Base-by-base conservation (phyloP, 768 basidiomycete genomes). In the Ephemerocybe angulata region DNA sequence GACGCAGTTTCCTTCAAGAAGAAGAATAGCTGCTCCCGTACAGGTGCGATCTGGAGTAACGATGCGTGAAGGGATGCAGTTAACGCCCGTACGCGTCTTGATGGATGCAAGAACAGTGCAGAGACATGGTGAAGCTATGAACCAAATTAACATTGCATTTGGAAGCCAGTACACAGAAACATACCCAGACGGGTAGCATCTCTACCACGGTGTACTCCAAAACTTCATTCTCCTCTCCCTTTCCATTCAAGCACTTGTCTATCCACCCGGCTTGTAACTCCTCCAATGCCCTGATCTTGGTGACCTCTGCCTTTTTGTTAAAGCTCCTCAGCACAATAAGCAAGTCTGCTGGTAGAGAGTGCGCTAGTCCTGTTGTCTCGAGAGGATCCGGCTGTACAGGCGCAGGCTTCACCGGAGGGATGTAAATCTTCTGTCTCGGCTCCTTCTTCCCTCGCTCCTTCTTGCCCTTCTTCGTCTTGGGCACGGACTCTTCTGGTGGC, bases 151-250 rank as follows among this genome's bases (percentile, higher is more conserved):
- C 35, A 31, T n/a, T 29, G 24, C 15, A 13, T 38, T 35, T 17
- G 8, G 5, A 4, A 29, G 24, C 38, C 15, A 17, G 10, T 27
- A 22, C 3, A 13, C 4, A 21, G 51, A 37, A 38, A 78, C 91
- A 62, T 66, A 96, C 94, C 95, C 95, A 98, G 53, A 96, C 93
- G 3, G 93, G 93, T 29, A 95, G 62, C 76, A 86, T 88, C 53
- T 84, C 76, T 22, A 81, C 76, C 60, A 73, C 65, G 49, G 68
- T 76, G 60, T 72, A 68, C 10, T 72, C 63, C 52, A 74, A 50
- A n/a, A 56, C 60, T 11, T 68, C 77, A 21, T 76, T 78, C 13
- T 75, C 75, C 15, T 74, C 75, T 13, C 71, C 72, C 35, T 77
- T 77, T 24, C 15, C 46, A 11, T 68, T 70, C 58, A 67, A 63